A percentile compares a stretch with the other conserved stretches of the same genome.
phyloP scores from a whole-genome alignment of 2,329 filamentous ascomycete genomes.

The Cordyceps militaris region DNA sequence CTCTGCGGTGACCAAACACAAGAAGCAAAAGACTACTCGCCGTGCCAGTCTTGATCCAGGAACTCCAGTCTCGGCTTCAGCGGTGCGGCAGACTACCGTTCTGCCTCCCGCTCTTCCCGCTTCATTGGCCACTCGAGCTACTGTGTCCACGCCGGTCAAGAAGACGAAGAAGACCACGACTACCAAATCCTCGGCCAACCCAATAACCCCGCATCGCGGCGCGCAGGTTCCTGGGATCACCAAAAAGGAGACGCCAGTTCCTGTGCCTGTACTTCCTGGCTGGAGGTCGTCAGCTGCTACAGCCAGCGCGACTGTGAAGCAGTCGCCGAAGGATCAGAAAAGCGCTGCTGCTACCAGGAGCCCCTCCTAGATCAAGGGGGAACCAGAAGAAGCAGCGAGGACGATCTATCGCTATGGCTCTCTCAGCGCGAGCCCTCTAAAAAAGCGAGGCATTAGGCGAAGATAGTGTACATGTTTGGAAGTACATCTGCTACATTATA shows the following conservation, averaged over 20 bases:
- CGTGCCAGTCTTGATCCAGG: slow-evolving; percentile 29
- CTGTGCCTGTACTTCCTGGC: slow-evolving; percentile 29
- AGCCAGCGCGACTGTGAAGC: slow-evolving; percentile 19
- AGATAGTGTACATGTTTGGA: too few species aligned
- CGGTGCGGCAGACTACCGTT: slow-evolving; percentile 28
- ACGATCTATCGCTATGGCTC: too few species aligned
- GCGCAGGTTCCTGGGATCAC: background rate
- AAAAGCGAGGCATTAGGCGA: background rate
- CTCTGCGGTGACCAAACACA: slow-evolving; percentile 34
- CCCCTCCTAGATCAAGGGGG: background rate
- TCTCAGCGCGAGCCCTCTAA: too few species aligned
- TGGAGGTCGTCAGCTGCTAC: background rate
- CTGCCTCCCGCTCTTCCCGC: slow-evolving; percentile 26
- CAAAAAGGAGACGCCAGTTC: slow-evolving; percentile 23
- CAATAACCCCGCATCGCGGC: background rate
- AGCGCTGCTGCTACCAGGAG: background rate
- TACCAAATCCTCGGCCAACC: background rate
- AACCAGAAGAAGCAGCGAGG: background rate
- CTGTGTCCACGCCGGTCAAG: slow-evolving; percentile 10
- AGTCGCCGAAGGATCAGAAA: too few species aligned
- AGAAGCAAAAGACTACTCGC: slow-evolving; percentile 31
- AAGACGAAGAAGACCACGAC: slow-evolving; percentile 4
- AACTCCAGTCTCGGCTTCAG: slow-evolving; percentile 13
- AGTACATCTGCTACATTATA: too few species aligned
- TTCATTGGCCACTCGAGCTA: slow-evolving; percentile 13